These are phyloP conservation scores for Lepidium campestre DNA, from an alignment of 441 rosid species.

Conservation along the genomic window DNA sequence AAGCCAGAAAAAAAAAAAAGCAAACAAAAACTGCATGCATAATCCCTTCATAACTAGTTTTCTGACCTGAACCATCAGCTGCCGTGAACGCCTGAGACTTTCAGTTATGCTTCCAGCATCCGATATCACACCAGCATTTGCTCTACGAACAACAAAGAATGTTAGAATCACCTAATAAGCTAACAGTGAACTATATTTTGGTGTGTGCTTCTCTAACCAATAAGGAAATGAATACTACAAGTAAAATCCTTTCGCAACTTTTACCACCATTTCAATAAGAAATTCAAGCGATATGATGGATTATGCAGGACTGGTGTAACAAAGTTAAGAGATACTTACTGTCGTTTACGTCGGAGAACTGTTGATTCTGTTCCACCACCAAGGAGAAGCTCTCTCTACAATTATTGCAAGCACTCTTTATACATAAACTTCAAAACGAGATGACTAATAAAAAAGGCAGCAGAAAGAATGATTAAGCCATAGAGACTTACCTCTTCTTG, in stretches of 20 bases:
- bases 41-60: background rate
- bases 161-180: background rate
- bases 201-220: background rate
- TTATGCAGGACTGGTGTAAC: background rate
- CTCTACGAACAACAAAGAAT: constrained; percentile 37
- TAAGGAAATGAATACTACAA: background rate
- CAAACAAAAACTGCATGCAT: background rate
- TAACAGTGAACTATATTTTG: background rate
- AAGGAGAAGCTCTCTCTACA: constrained; percentile 87
- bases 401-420: constrained; percentile 10
- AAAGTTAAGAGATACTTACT: constrained; percentile 42
- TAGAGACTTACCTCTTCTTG: constrained; percentile 57
- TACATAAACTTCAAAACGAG: background rate
- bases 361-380: constrained; percentile 97
- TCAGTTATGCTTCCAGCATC: constrained; percentile 97
- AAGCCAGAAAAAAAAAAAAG: too few species aligned
- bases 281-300: background rate
- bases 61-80: constrained; percentile 88
- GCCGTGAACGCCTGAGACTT: constrained; percentile 88
- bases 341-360: constrained; percentile 77
- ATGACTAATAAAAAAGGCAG: background rate
- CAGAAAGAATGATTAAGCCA: background rate
- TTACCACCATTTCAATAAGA: background rate
- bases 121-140: constrained; percentile 90
- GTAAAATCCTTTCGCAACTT: background rate